These are phyloP conservation scores for Xerocomus spinulosus DNA, from an alignment of 768 basidiomycete species.

Conservation along the genomic window DNA sequence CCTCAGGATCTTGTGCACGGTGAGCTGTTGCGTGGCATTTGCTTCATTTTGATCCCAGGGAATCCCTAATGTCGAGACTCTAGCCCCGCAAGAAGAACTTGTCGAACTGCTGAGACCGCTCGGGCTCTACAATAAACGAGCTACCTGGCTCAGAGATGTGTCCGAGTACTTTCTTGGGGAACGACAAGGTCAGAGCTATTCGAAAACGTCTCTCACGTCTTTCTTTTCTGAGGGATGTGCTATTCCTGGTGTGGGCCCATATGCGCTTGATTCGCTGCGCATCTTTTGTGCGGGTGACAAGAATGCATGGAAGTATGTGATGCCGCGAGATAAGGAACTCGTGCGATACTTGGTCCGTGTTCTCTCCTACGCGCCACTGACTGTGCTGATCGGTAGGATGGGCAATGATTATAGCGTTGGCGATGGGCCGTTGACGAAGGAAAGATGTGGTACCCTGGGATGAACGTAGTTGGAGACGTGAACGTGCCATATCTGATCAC, in stretches of 20 bases:
- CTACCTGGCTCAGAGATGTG: conserved; percentile 50
- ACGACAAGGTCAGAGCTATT: conserved; percentile 28
- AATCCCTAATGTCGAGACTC: not conserved
- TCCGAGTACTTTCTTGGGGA: conserved; percentile 49
- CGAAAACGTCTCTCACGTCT: not conserved
- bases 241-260: conserved; percentile 56
- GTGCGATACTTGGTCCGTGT: conserved; percentile 58
- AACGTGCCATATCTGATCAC: conserved; percentile 36
- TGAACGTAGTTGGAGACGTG: conserved; percentile 38
- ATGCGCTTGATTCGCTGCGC: conserved; percentile 72
- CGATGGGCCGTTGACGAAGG: conserved; percentile 61
- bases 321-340: conserved; percentile 67
- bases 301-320: conserved; percentile 57
- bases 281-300: conserved; percentile 49
- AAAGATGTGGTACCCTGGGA: conserved; percentile 44
- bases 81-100: conserved; percentile 45
- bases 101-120: conserved; percentile 45
- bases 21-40: conserved; percentile 19
- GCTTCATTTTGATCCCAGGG: not conserved
- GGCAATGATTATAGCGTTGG: conserved; percentile 51
- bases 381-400: not conserved
- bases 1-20: conserved; percentile 53
- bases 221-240: not conserved
- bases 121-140: conserved; percentile 56
- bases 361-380: not conserved